phyloP scores from a whole-genome alignment of 106 monocot genomes.

The Iris macrosiphon region DNA sequence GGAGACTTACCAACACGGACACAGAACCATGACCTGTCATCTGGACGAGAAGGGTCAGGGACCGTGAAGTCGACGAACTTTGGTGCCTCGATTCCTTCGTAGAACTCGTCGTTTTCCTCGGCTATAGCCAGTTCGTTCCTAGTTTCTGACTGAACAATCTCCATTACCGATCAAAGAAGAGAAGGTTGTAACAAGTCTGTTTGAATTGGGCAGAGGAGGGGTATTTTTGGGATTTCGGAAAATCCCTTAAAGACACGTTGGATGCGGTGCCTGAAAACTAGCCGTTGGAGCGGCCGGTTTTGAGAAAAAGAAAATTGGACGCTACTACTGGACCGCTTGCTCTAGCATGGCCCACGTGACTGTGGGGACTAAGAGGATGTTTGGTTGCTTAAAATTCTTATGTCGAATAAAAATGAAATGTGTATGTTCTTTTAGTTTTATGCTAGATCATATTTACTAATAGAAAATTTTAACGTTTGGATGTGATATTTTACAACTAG shows the following conservation, averaged over 20 bases:
- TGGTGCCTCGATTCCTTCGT: slow-evolving; percentile 76
- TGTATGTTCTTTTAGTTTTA: too few species aligned
- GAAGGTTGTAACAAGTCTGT: too few species aligned
- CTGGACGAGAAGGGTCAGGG: slow-evolving; percentile 35
- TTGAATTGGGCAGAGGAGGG: not conserved
- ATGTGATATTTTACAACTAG: too few species aligned
- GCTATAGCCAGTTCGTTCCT: not conserved
- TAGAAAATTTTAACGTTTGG: too few species aligned
- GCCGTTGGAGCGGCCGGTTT: slow-evolving; percentile 43
- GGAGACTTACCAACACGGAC: slow-evolving; percentile 46
- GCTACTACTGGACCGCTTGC: too few species aligned
- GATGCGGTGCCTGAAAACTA: slow-evolving; percentile 14
- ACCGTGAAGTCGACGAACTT: slow-evolving; percentile 76
- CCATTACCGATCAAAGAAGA: slow-evolving; percentile 25
- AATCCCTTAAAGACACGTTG: not conserved
- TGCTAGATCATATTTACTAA: too few species aligned
- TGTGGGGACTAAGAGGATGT: too few species aligned
- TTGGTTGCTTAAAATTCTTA: too few species aligned
- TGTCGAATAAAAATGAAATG: too few species aligned
- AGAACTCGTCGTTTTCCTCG: slow-evolving; percentile 49
- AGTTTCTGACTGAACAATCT: slow-evolving; percentile 3
- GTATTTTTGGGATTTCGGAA: not conserved
- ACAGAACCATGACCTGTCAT: slow-evolving; percentile 80
- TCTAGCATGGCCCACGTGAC: too few species aligned
- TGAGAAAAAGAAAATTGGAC: too few species aligned